These are phyloP conservation scores for Tulasnella sp. DNA, from an alignment of 768 basidiomycete genomes.

Conservation along the genomic window DNA sequence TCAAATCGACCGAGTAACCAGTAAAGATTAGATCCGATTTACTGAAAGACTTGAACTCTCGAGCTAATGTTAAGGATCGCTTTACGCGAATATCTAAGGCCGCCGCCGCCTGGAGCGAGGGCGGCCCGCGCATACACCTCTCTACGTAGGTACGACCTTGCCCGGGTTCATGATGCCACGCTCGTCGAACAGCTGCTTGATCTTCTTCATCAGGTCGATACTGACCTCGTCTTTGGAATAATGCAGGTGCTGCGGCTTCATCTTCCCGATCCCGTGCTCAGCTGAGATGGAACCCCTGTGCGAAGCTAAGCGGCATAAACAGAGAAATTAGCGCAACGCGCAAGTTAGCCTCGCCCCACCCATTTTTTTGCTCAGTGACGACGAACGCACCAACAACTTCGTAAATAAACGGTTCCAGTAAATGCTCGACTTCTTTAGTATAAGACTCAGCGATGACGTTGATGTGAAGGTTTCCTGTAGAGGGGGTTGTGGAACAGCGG, in stretches of 20 bases:
- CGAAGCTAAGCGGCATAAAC: constrained; percentile 36
- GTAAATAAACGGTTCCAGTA: constrained; percentile 91
- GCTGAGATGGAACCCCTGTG: constrained; percentile 89
- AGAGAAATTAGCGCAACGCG: constrained; percentile 2
- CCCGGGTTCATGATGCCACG: constrained; percentile 88
- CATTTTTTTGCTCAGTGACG: neutral
- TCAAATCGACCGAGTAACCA: neutral
- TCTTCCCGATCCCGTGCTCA: constrained; percentile 92
- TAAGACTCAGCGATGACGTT: constrained; percentile 81
- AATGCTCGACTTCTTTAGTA: constrained; percentile 68
- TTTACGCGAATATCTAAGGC: too few relatives aligned
- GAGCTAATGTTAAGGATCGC: neutral
- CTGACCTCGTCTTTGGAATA: constrained; percentile 76
- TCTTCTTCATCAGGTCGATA: constrained; percentile 79
- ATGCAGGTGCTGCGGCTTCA: constrained; percentile 81
- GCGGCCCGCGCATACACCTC: neutral
- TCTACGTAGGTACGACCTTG: constrained; percentile 43
- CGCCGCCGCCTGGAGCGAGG: neutral
- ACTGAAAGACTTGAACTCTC: too few relatives aligned
- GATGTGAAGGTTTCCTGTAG: constrained; percentile 79
- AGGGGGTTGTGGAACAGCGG: neutral
- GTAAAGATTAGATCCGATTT: neutral
- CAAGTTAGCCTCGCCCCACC: neutral
- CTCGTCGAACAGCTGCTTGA: constrained; percentile 84
- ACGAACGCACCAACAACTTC: constrained; percentile 50